Base-by-base conservation (phyloP, 306 rosid genomes). In the Corylus heterophylla region DNA sequence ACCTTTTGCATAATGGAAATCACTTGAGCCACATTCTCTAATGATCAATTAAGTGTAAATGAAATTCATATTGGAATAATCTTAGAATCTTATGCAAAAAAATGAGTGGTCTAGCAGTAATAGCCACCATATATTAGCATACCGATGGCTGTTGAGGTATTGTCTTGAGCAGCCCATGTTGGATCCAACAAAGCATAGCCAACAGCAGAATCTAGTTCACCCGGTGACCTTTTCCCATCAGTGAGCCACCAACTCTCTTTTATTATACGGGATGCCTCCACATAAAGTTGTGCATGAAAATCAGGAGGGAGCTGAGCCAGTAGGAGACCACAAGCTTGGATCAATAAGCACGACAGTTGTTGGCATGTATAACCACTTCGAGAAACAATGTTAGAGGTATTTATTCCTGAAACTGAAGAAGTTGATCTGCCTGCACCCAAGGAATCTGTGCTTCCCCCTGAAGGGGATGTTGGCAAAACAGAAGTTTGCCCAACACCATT, bases 91-190 rank as follows among this genome's bases (percentile, higher is more conserved):
- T 5, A 39, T 35, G 56, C 47, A 29, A 66, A 44, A 45, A 63
- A 66, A 63, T 25, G 31, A 2, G 51, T 27, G 63, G 49, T 10
- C 35, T 50, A n/a, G 37, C 69, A 76, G 58, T 54, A 61, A 63
- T 50, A 75, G 63, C 17, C 55, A 59, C 69, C 22, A 39, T 54
- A 61, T n/a, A 39, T 18, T 63, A 54, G 77, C 90, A 74, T 90
- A 95, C 99, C 99, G 13, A 93, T 89, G 48, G 97, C 98, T 44
- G 98, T 95, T 49, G 99, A 95, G 83, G 99, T 95, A 80, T 95
- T 95, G 88, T 95, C 98, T 85, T 95, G 98, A 77, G 99, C 97
- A 66, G 99, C 99, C 99, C 99, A 93, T 37, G 97, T 87, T 79
- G 99, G 98, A 91, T 92, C 99, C 85, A 95, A 89, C 90, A 95